These are phyloP conservation scores for Paraphaeosphaeria sporulosa DNA, from an alignment of 2,329 filamentous ascomycete species.

Conservation along the genomic window DNA sequence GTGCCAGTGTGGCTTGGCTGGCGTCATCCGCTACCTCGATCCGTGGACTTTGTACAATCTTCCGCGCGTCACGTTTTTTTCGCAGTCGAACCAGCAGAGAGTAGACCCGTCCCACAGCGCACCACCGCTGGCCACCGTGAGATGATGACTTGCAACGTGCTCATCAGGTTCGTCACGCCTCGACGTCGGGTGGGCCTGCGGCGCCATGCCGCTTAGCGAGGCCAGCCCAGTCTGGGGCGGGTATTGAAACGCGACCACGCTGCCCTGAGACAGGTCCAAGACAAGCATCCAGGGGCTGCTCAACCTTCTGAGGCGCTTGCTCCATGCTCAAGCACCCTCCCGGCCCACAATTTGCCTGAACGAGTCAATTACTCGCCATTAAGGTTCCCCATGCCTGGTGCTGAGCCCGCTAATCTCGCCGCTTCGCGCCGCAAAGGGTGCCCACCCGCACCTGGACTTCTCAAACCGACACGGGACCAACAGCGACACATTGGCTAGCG, in stretches of 20 bases:
- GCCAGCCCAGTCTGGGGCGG: conserved; percentile 33
- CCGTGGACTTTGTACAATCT: not conserved
- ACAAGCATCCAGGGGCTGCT: conserved; percentile 34
- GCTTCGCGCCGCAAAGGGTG: conserved; percentile 25
- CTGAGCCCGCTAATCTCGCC: conserved; percentile 36
- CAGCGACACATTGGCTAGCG: conserved; percentile 44
- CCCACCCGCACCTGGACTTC: conserved; percentile 30
- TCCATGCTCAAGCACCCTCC: conserved; percentile 23
- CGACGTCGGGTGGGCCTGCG: conserved; percentile 35
- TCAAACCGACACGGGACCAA: conserved; percentile 49
- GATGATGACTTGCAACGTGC: not conserved
- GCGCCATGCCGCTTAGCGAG: conserved; percentile 34
- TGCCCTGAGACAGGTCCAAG: conserved; percentile 47
- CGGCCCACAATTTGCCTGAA: conserved; percentile 22
- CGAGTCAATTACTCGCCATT: conserved; percentile 27
- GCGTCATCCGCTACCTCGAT: too few relatives aligned
- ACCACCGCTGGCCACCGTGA: not conserved
- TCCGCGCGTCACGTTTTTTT: not conserved
- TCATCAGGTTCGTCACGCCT: conserved; percentile 25
- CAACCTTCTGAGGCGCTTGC: conserved; percentile 25
- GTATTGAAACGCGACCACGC: conserved; percentile 42
- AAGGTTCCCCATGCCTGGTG: conserved; percentile 13
- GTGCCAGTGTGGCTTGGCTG: not conserved
- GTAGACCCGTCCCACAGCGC: not conserved
- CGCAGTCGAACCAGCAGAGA: not conserved